Conservation (phyloP, 1,284 basidiomycete species). For the Trametes pubescens region DNA sequence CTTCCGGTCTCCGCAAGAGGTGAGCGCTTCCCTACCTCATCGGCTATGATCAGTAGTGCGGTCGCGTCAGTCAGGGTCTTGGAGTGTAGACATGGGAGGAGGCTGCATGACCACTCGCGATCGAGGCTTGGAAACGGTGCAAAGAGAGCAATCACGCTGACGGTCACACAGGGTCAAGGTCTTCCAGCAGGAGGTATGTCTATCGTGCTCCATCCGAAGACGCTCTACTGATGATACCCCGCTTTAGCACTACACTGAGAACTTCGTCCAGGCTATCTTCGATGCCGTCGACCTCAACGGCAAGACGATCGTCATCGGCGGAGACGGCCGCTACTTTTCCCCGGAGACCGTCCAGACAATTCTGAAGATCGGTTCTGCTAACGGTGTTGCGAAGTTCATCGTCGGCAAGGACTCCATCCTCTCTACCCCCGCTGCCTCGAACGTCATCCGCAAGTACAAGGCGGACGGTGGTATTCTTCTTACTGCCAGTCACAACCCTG, state of each 20-base stretch:
- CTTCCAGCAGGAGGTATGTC: slow-evolving; percentile 85
- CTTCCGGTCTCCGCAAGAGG: slow-evolving; percentile 94
- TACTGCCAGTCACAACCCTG: slow-evolving; percentile 98
- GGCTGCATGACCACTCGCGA: background rate
- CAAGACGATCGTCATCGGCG: slow-evolving; percentile 93
- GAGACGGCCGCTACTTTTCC: slow-evolving; percentile 95
- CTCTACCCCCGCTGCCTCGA: slow-evolving; percentile 96
- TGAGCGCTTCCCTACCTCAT: slow-evolving; percentile 44
- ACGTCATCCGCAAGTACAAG: slow-evolving; percentile 95
- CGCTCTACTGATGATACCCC: slow-evolving; percentile 19
- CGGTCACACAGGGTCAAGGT: slow-evolving; percentile 79
- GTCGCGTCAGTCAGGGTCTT: slow-evolving; percentile 9
- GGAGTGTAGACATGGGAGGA: background rate
- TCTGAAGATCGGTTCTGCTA: slow-evolving; percentile 91
- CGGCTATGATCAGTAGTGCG: slow-evolving; percentile 23
- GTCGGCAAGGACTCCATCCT: slow-evolving; percentile 91
- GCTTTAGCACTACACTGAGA: slow-evolving; percentile 94
- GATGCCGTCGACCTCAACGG: slow-evolving; percentile 87
- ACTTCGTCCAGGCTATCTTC: slow-evolving; percentile 96
- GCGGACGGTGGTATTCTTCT: slow-evolving; percentile 97
- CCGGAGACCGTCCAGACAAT: slow-evolving; percentile 92
- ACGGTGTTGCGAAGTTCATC: slow-evolving; percentile 89
- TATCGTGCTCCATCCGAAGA: background rate
- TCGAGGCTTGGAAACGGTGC: background rate
- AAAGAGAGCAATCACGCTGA: slow-evolving; percentile 16